Conservation (phyloP, 768 basidiomycete species). For the Lanmaoa pseudosensibilis region DNA sequence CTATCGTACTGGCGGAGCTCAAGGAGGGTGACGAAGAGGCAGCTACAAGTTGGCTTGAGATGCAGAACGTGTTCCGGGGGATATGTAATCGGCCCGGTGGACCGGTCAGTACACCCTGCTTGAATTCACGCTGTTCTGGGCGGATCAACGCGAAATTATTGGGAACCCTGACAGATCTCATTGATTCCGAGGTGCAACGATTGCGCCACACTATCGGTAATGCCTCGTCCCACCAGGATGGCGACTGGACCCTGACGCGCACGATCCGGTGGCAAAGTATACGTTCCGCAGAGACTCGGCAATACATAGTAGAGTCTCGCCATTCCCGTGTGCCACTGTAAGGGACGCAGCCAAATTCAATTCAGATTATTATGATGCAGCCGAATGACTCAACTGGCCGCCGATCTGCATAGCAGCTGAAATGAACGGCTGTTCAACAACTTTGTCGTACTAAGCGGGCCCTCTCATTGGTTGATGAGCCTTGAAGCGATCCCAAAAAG, state of each 20-base stretch:
- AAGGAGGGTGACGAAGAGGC: neutral
- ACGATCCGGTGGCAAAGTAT: neutral
- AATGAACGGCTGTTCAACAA: too few relatives aligned
- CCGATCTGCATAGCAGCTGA: too few relatives aligned
- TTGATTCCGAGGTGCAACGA: neutral
- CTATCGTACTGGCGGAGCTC: neutral
- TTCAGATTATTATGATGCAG: too few relatives aligned
- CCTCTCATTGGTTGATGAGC: too few relatives aligned
- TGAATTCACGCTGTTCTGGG: neutral
- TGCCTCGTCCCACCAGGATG: neutral
- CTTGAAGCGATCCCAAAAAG: too few relatives aligned
- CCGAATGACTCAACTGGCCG: too few relatives aligned
- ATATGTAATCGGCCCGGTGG: neutral
- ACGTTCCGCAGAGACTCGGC: neutral
- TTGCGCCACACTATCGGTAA: neutral
- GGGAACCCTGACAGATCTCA: neutral
- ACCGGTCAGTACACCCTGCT: neutral
- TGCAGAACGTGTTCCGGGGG: neutral
- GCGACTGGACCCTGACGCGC: neutral
- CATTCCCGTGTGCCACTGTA: too few relatives aligned
- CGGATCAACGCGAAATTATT: neutral
- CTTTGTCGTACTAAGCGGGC: too few relatives aligned
- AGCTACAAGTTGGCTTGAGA: neutral
- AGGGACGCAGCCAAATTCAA: too few relatives aligned
- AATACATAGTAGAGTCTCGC: too few relatives aligned